phyloP scores from a whole-genome alignment of 2,329 filamentous ascomycete genomes.

The Hypoxylon sp. region DNA sequence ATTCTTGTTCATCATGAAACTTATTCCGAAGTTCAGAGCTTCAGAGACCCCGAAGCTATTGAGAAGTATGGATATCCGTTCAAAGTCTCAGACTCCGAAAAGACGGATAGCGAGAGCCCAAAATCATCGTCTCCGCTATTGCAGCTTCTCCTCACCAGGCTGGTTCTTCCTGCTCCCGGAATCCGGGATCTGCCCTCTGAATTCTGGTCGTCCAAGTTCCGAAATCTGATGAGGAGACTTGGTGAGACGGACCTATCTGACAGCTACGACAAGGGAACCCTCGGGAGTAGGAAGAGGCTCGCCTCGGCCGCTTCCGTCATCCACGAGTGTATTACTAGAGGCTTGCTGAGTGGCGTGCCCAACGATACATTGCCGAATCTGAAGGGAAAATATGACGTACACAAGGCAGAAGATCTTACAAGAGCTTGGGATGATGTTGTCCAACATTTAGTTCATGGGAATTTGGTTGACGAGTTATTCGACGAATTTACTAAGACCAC shows the following conservation, averaged over 20 bases:
- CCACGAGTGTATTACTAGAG: constrained; percentile 73
- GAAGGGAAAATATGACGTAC: constrained; percentile 60
- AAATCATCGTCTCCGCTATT: constrained; percentile 68
- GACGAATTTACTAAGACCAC: constrained; percentile 66
- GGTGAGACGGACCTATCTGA: constrained; percentile 76
- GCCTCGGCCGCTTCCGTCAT: constrained; percentile 75
- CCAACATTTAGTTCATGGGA: constrained; percentile 71
- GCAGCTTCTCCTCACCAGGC: constrained; percentile 71
- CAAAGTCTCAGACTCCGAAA: constrained; percentile 39
- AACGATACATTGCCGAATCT: constrained; percentile 39
- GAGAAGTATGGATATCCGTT: constrained; percentile 76
- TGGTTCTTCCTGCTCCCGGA: constrained; percentile 72
- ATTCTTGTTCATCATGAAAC: constrained; percentile 67
- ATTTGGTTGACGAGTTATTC: constrained; percentile 71
- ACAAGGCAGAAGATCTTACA: constrained; percentile 66
- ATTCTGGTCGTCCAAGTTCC: constrained; percentile 71
- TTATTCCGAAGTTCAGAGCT: constrained; percentile 74
- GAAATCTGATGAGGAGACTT: constrained; percentile 67
- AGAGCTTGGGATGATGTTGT: constrained; percentile 73
- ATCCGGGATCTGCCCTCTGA: constrained; percentile 67
- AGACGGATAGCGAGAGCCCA: constrained; percentile 41
- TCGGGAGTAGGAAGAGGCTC: constrained; percentile 78
- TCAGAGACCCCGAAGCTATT: constrained; percentile 71
- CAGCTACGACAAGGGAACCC: constrained; percentile 79
- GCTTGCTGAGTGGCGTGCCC: constrained; percentile 68